Evolutionary conservation across 331 rosid species (phyloP), one percentile per base, ranked within the genome.

Genomic region (Erythrophleum ivorense): DNA sequence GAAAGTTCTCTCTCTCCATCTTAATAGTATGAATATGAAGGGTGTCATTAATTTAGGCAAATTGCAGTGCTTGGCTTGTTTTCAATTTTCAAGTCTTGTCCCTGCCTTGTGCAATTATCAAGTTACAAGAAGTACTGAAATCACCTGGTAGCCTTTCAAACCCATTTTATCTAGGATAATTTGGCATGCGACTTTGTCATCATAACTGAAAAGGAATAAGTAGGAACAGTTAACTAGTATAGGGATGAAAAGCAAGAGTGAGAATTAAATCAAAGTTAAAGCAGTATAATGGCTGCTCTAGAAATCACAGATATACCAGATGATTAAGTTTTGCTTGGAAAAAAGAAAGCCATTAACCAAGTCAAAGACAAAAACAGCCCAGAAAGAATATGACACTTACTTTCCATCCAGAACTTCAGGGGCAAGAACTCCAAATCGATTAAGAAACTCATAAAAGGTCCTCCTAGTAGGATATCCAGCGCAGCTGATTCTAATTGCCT

Each of bases 381-480:
- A 46, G 9, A 4, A 16, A 41, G 5, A 55, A 73, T 65, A 57
- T 43, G 71, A 10, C 50, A 87, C 97, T 86, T 88, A 89, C 97
- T 84, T 91, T 71, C 93, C 95, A 7, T 91, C 97, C 87, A 91
- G 58, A 85, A 84, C 94, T 80, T 91, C 97, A 11, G 97, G 97
- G 71, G 92, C 93, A 84, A 91, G 97, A 82, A 91, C 94, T 74
- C 97, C 97, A 82, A 91, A 91, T 81, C 97, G 94, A 76, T 83
- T 76, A 83, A 91, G 97, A 76, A 89, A 91, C 87, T 91, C 97
- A 76, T 91, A 89, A 84, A 91, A 91, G 71, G 91, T 91, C 67
- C 94, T 85, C 49, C 97, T 85, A 12, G 97, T 91, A 66, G 97
- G 97, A 85, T 91, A 91, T 78, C 97, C 97, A 84, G 97, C 97